Percentiles rank a stretch among this genome's conserved stretches.
phyloP scores from a whole-genome alignment of 140 eudicot species.

The Stevia rebaudiana region DNA sequence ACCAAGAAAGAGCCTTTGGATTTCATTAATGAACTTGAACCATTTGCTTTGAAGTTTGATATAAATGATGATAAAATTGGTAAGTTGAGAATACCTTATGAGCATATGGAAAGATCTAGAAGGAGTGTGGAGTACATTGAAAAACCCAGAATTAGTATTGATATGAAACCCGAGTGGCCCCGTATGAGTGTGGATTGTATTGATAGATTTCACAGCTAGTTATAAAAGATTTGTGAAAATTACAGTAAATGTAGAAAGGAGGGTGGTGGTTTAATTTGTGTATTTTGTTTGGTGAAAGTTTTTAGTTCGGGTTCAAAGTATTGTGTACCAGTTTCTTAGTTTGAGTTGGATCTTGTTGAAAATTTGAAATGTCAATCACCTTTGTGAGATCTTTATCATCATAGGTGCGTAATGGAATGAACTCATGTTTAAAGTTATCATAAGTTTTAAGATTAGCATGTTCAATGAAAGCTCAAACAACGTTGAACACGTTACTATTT shows the following conservation, averaged over 20 bases:
- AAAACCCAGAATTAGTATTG: slow-evolving; percentile 58
- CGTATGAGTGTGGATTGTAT: slow-evolving; percentile 93
- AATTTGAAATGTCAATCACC: slow-evolving; percentile 12
- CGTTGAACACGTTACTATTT: too few relatives aligned
- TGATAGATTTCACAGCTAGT: slow-evolving; percentile 50
- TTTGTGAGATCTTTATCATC: slow-evolving; percentile 5
- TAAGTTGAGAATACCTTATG: slow-evolving; percentile 53
- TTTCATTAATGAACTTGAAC: slow-evolving; percentile 20
- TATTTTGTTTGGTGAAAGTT: slow-evolving; percentile 19
- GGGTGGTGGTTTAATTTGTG: slow-evolving; percentile 36
- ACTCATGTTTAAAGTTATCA: background rate
- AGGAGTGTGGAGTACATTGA: slow-evolving; percentile 79
- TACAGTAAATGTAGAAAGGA: slow-evolving; percentile 23
- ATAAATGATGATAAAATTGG: slow-evolving; percentile 40
- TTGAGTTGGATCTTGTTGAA: slow-evolving; percentile 21
- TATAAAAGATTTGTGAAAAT: slow-evolving; percentile 25
- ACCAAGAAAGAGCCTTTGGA: slow-evolving; percentile 37
- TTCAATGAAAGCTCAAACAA: too few relatives aligned
- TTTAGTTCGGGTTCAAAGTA: slow-evolving; percentile 17
- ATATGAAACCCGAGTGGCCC: slow-evolving; percentile 59
- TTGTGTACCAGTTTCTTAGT: slow-evolving; percentile 15
- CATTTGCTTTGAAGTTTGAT: slow-evolving; percentile 38
- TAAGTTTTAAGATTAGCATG: background rate
- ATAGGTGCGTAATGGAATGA: background rate
- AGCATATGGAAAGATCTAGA: slow-evolving; percentile 84